A percentile compares a stretch with the other conserved stretches of the same genome.
Conservation (phyloP, 2,329 filamentous ascomycete genomes). For the Aspergillus sp. region DNA sequence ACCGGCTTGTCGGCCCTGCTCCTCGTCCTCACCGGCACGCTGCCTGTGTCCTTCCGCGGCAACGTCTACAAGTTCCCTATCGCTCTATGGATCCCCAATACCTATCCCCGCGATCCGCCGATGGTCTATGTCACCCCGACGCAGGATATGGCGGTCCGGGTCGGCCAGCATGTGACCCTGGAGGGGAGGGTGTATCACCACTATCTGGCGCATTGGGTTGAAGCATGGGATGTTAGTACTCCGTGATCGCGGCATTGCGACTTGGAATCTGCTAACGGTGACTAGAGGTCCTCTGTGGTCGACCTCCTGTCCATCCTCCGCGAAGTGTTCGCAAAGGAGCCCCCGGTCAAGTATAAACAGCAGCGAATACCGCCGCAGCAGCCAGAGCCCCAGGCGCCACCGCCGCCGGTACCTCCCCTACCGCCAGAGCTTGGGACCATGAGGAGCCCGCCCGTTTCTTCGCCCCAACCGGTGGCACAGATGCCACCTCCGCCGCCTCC, state of each 20-base stretch:
- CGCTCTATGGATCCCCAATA: conserved; percentile 84
- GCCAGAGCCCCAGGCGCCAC: conserved; percentile 30
- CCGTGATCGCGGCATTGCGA: not conserved
- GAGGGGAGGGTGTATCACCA: conserved; percentile 94
- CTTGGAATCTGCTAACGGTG: conserved; percentile 1
- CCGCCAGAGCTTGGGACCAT: conserved; percentile 54
- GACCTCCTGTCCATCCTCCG: conserved; percentile 76
- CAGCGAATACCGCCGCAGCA: conserved; percentile 24
- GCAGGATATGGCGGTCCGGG: conserved; percentile 77
- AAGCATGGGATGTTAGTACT: conserved; percentile 75
- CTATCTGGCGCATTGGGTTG: conserved; percentile 80
- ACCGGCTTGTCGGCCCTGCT: conserved; percentile 80
- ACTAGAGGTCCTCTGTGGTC: conserved; percentile 66
- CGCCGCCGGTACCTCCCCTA: conserved; percentile 62
- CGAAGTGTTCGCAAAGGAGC: conserved; percentile 88
- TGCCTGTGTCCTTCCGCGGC: conserved; percentile 86
- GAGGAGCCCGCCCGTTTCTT: conserved; percentile 7
- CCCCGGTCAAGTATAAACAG: conserved; percentile 72
- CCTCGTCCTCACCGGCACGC: conserved; percentile 72
- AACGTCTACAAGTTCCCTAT: conserved; percentile 84
- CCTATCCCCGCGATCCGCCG: conserved; percentile 77
- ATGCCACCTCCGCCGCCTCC: conserved; percentile 29
- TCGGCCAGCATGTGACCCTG: conserved; percentile 88
- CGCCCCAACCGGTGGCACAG: conserved; percentile 10
- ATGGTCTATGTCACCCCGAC: conserved; percentile 83